These are phyloP conservation scores for Yamadazyma siamensis DNA, from an alignment of 1,139 yeast genomes.

Conservation along the genomic window DNA sequence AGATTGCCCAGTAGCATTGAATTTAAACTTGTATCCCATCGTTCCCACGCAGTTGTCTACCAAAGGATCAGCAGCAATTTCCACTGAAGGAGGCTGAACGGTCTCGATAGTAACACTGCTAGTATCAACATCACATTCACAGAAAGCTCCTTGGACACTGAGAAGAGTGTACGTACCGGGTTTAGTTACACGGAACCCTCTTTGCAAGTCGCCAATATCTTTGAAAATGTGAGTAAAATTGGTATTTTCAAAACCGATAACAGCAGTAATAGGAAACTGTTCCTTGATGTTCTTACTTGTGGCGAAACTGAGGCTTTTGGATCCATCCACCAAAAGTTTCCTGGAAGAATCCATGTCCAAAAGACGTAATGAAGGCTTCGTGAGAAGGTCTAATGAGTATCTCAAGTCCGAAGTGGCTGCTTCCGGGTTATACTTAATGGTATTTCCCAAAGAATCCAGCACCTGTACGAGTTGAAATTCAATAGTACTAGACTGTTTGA, in stretches of 20 bases:
- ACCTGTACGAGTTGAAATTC: constrained; percentile 65
- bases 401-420: constrained; percentile 46
- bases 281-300: constrained; percentile 18
- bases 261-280: constrained; percentile 48
- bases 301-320: constrained; percentile 31
- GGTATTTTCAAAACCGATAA: constrained; percentile 30
- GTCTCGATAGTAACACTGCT: constrained; percentile 18
- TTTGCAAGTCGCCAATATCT: constrained; percentile 21
- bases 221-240: constrained; percentile 37
- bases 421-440: constrained; percentile 50
- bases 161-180: constrained; percentile 65
- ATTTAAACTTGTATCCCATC: constrained; percentile 69
- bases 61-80: constrained; percentile 55
- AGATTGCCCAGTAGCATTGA: constrained; percentile 73
- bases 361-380: constrained; percentile 49
- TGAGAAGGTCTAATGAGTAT: constrained; percentile 60
- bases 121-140: constrained; percentile 61
- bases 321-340: constrained; percentile 37
- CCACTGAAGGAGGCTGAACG: constrained; percentile 48
- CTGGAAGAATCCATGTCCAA: constrained; percentile 36
- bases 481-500: constrained; percentile 52
- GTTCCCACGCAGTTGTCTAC: constrained; percentile 90
- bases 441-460: constrained; percentile 74
- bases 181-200: constrained; percentile 39
- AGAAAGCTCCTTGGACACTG: constrained; percentile 53